A percentile compares a stretch with the other conserved stretches of the same genome.
Conservation (phyloP, 352 stramenopile species). For the Globisporangium cylindrosporum region DNA sequence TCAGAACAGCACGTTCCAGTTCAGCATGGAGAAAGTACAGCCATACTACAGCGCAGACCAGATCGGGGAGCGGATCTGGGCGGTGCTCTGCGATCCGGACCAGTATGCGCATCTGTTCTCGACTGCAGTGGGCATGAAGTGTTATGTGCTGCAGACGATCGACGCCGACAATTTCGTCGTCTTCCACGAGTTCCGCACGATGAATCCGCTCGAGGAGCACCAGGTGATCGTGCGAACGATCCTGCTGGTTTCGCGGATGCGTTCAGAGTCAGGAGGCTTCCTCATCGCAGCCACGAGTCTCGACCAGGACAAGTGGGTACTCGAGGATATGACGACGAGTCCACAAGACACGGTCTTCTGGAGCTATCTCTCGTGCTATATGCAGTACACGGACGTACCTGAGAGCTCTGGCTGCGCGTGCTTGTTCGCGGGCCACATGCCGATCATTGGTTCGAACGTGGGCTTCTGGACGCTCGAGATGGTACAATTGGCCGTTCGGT, state of each 20-base stretch:
- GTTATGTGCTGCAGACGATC: no score
- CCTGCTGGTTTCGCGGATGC: constrained; percentile 12
- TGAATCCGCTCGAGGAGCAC: constrained; percentile 6
- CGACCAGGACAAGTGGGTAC: constrained; percentile 3
- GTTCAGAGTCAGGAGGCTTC: not conserved
- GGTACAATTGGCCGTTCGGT: not conserved
- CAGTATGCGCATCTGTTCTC: not conserved
- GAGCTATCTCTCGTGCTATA: constrained; percentile 16
- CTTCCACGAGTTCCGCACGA: constrained; percentile 14
- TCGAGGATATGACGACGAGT: not conserved
- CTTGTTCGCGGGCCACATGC: constrained; percentile 10
- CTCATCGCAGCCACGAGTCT: constrained; percentile 5
- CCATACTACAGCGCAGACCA: not conserved
- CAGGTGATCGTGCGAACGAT: not conserved
- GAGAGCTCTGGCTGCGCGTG: not conserved
- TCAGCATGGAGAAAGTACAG: constrained; percentile 11
- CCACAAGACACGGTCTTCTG: not conserved
- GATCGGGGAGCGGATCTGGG: constrained; percentile 2
- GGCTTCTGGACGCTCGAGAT: not conserved
- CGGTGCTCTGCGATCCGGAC: constrained; percentile 1
- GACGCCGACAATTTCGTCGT: not conserved
- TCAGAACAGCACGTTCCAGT: not conserved
- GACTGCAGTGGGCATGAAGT: no score
- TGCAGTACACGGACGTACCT: constrained; percentile 10
- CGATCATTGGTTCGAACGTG: not conserved